These are phyloP conservation scores for Globisporangium spinosum DNA, from an alignment of 352 stramenopile genomes.

Conservation along the genomic window DNA sequence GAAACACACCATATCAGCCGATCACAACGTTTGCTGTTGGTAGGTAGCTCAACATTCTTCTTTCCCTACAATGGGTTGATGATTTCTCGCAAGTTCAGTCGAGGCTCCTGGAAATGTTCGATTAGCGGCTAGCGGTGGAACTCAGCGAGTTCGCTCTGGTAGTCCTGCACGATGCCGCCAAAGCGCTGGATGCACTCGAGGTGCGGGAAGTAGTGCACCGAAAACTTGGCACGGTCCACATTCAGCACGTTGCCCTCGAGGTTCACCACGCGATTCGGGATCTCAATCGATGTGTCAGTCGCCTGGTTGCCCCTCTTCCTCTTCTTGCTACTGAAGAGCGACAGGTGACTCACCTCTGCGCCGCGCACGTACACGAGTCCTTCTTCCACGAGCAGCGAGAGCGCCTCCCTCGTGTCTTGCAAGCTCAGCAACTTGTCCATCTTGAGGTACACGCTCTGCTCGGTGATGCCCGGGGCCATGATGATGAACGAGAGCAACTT, in stretches of 20 bases:
- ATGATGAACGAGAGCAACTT: constrained; percentile 62
- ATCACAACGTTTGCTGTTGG: too few species aligned
- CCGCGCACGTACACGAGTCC: constrained; percentile 63
- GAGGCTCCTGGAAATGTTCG: not conserved
- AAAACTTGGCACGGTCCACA: constrained; percentile 43
- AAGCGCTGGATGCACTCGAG: constrained; percentile 80
- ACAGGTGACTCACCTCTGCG: constrained; percentile 13
- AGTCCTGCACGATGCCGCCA: constrained; percentile 70
- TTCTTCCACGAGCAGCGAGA: constrained; percentile 67
- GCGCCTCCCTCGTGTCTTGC: constrained; percentile 69
- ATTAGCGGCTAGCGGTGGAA: constrained; percentile 15
- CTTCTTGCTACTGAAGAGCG: constrained; percentile 31
- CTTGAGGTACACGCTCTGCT: constrained; percentile 44
- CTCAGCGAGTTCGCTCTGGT: constrained; percentile 46
- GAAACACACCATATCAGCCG: too few species aligned
- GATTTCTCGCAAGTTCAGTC: too few species aligned
- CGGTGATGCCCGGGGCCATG: constrained; percentile 51
- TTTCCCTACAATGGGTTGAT: too few species aligned
- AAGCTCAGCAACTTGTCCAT: constrained; percentile 63
- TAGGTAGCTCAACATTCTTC: too few species aligned
- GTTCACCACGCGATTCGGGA: constrained; percentile 30
- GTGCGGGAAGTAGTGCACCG: constrained; percentile 74
- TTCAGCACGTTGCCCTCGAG: constrained; percentile 37
- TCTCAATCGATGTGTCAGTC: not conserved
- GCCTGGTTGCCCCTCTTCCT: constrained; percentile 5